These are phyloP conservation scores for Kazachstania bromeliacearum DNA, from an alignment of 805 yeast genomes.

Conservation along the genomic window DNA sequence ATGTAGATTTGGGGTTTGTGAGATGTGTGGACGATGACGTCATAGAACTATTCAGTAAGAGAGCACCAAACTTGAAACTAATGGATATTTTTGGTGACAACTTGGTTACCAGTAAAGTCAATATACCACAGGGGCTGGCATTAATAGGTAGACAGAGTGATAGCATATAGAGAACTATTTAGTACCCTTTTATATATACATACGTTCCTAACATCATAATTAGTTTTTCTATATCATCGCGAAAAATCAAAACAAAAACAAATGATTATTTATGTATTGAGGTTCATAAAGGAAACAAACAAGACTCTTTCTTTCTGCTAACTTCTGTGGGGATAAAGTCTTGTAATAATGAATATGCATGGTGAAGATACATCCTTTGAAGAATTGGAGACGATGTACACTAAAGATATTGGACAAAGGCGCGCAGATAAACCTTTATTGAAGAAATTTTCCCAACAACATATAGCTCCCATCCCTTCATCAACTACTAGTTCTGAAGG, in stretches of 20 bases:
- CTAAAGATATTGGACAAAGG: slow-evolving; percentile 3
- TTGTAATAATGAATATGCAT: neutral
- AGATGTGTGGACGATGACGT: slow-evolving; percentile 63
- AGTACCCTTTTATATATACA: neutral
- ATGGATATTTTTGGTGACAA: slow-evolving; percentile 79
- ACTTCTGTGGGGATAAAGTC: too few species aligned
- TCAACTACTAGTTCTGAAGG: slow-evolving; percentile 26
- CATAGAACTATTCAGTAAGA: slow-evolving; percentile 45
- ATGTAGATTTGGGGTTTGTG: slow-evolving; percentile 72
- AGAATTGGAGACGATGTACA: slow-evolving; percentile 24
- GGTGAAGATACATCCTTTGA: slow-evolving; percentile 27
- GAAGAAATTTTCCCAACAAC: neutral
- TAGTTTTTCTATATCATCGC: too few species aligned
- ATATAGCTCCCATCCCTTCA: slow-evolving; percentile 14
- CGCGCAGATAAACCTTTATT: neutral
- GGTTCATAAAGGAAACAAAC: too few species aligned
- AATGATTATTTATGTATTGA: too few species aligned
- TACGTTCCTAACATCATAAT: too few species aligned
- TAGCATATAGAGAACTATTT: slow-evolving; percentile 34
- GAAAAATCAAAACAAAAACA: too few species aligned
- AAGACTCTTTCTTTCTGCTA: too few species aligned
- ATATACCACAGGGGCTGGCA: slow-evolving; percentile 43
- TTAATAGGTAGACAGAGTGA: slow-evolving; percentile 72
- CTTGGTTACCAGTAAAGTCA: slow-evolving; percentile 49
- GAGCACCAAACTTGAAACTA: slow-evolving; percentile 53